A percentile compares a stretch with the other conserved stretches of the same genome.
These are phyloP conservation scores for Sequoia sempervirens DNA, from an alignment of 75 land plant species.

Conservation along the genomic window DNA sequence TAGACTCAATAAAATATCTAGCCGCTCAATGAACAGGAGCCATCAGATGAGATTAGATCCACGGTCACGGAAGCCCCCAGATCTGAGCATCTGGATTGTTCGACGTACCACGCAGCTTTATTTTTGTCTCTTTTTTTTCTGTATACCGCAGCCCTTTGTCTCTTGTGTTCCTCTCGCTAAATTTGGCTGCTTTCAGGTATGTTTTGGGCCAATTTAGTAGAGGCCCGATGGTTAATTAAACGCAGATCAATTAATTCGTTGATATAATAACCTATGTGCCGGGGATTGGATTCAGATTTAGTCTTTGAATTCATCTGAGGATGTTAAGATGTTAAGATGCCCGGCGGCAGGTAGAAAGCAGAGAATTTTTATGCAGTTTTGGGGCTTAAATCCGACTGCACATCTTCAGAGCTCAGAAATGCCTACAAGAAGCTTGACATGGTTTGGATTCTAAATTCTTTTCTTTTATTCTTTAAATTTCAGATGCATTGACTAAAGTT, in stretches of 20 bases:
- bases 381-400: conserved; percentile 59
- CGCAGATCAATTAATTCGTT: not conserved
- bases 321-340: conserved; percentile 2
- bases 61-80: not conserved
- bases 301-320: not conserved
- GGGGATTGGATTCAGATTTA: not conserved
- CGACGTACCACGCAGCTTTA: not conserved
- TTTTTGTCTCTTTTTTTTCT: not conserved
- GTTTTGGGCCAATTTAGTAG: not conserved
- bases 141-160: too few relatives aligned
- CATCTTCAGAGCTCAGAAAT: conserved; percentile 37
- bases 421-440: conserved; percentile 70
- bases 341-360: conserved; percentile 16
- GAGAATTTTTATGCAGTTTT: conserved; percentile 45
- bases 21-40: not conserved
- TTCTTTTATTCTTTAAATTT: too few relatives aligned
- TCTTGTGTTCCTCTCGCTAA: not conserved
- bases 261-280: not conserved
- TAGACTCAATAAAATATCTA: not conserved
- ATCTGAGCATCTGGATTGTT: not conserved
- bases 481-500: too few relatives aligned
- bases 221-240: not conserved
- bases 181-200: not conserved
- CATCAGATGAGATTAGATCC: not conserved
- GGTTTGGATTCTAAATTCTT: not conserved